Conservation (phyloP, 495 filamentous ascomycete genomes). For the Pyrenopolyporus hunteri region DNA sequence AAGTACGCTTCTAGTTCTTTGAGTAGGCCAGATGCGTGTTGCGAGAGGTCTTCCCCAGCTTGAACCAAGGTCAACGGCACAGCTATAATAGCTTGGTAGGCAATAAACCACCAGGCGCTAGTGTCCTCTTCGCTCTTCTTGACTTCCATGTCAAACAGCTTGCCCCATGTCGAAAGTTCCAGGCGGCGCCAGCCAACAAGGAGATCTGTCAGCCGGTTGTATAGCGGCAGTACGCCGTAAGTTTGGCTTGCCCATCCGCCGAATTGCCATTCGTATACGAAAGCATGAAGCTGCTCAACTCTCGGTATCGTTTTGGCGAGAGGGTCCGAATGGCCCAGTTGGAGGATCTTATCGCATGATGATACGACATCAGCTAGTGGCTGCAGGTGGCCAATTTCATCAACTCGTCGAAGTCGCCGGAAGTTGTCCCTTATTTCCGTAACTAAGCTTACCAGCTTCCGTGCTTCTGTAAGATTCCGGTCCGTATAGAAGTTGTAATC, state of each 20-base stretch:
- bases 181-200: slow-evolving; percentile 87
- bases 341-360: slow-evolving; percentile 73
- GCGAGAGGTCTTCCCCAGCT: slow-evolving; percentile 59
- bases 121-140: slow-evolving; percentile 76
- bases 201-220: slow-evolving; percentile 74
- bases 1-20: slow-evolving; percentile 78
- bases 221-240: slow-evolving; percentile 70
- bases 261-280: slow-evolving; percentile 89
- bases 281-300: slow-evolving; percentile 80
- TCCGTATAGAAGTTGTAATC: slow-evolving; percentile 90
- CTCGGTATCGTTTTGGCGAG: slow-evolving; percentile 82
- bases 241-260: slow-evolving; percentile 78
- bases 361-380: slow-evolving; percentile 74
- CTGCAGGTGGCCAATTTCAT: slow-evolving; percentile 64
- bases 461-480: slow-evolving; percentile 73
- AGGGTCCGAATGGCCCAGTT: slow-evolving; percentile 80
- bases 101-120: slow-evolving; percentile 94
- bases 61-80: slow-evolving; percentile 68
- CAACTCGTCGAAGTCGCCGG: slow-evolving; percentile 64
- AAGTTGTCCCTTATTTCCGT: slow-evolving; percentile 72
- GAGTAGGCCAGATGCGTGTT: slow-evolving; percentile 71
- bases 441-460: slow-evolving; percentile 69
- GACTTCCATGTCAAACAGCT: slow-evolving; percentile 83
- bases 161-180: slow-evolving; percentile 90
- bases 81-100: slow-evolving; percentile 84